These are phyloP conservation scores for Cucumis hystrix DNA, from an alignment of 306 rosid species.

Conservation along the genomic window DNA sequence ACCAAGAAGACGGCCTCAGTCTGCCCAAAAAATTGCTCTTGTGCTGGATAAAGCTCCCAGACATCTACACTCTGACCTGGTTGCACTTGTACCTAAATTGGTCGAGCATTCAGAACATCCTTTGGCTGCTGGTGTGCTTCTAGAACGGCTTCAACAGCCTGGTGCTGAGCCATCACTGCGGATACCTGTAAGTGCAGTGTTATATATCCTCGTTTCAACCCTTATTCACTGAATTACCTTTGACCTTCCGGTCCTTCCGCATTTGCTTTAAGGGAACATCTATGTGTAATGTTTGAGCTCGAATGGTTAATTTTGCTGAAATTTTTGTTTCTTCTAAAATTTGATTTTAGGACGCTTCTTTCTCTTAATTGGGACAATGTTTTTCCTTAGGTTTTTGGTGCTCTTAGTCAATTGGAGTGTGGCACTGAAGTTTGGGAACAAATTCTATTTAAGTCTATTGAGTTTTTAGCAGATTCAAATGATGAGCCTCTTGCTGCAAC, in stretches of 20 bases:
- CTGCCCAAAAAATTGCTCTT: conserved; percentile 86
- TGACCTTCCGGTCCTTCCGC: not conserved
- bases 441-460: conserved; percentile 62
- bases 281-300: not conserved
- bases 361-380: conserved; percentile 14
- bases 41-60: conserved; percentile 95
- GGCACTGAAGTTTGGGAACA: conserved; percentile 95
- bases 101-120: conserved; percentile 97
- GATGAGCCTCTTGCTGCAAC: conserved; percentile 74
- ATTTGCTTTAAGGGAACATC: not conserved
- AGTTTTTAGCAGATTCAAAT: conserved; percentile 73
- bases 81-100: conserved; percentile 82
- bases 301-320: not conserved
- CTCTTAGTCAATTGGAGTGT: conserved; percentile 88
- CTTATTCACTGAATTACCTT: not conserved
- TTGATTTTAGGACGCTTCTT: not conserved
- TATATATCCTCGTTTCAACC: conserved; percentile 10
- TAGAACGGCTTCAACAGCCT: conserved; percentile 80
- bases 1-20: conserved; percentile 93
- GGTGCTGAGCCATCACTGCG: conserved; percentile 83
- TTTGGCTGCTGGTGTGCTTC: conserved; percentile 81
- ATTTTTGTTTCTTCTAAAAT: not conserved
- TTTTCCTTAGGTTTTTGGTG: conserved; percentile 61
- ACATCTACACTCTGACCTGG: conserved; percentile 85
- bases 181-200: conserved; percentile 60